A percentile compares a stretch with the other conserved stretches of the same genome.
Evolutionary conservation across 306 rosid genomes (phyloP).

Genomic region (Psophocarpus tetragonolobus): DNA sequence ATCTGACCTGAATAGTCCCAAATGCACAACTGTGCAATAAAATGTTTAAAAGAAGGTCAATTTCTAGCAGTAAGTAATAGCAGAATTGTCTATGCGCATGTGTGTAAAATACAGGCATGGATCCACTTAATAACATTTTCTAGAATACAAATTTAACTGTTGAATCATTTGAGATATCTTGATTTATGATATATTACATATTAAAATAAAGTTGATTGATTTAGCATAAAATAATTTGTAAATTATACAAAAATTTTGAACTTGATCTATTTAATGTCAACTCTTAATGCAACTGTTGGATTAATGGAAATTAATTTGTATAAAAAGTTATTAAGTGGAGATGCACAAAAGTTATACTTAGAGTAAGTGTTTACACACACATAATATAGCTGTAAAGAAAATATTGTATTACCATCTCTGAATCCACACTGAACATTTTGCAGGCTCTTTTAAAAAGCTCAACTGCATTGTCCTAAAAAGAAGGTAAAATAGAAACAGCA

Average conservation of each 20-base stretch:
- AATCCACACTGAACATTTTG: conserved; percentile 81
- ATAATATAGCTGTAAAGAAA: conserved; percentile 4
- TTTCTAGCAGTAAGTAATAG: conserved; percentile 35
- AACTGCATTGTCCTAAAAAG: conserved; percentile 72
- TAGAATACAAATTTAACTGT: neutral
- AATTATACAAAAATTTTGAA: neutral
- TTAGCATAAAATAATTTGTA: neutral
- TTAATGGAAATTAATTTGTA: neutral
- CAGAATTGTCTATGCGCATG: neutral
- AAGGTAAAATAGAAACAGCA: conserved; percentile 24
- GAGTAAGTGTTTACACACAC: neutral
- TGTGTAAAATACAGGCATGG: neutral
- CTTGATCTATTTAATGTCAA: neutral
- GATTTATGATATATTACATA: neutral
- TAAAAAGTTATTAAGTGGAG: neutral
- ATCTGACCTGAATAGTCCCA: conserved; percentile 96
- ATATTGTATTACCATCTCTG: conserved; percentile 73
- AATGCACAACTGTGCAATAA: conserved; percentile 71
- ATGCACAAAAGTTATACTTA: neutral
- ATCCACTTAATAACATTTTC: neutral
- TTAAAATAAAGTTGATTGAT: neutral
- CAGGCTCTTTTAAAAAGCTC: conserved; percentile 91
- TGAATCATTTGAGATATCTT: neutral
- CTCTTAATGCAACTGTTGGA: neutral
- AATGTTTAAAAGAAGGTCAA: conserved; percentile 36